Base-by-base conservation (phyloP, 139 green algal species). In the Yamagishiella unicocca region DNA sequence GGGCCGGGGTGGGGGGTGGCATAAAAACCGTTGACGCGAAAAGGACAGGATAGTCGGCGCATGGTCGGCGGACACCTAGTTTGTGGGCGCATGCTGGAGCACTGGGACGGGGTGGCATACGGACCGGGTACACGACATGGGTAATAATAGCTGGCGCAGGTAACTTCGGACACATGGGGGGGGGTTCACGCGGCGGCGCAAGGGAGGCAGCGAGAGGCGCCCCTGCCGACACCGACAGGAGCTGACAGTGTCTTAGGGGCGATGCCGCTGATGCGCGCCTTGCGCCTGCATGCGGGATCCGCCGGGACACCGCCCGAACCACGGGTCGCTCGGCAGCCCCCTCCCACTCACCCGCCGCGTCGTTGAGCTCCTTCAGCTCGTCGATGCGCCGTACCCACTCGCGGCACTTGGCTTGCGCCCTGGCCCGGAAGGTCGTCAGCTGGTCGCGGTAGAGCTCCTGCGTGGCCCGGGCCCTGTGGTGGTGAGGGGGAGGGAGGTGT, bases 341-440 rank as follows among this genome's bases (percentile, higher is more conserved):
- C 25, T 17, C 42, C 22, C 40, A 4, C 74, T 37, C 37, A 88
- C 83, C 71, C 35, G 58, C 82, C 2, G 82, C 73, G 22, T 58
- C 46, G 43, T 89, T 91, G 27, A 79, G 40, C 19, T 67, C 25
- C 24, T 85, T 76, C 31, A 91, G 72, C 40, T 91, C 74, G 66
- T 71, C 29, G 1, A 83, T 43, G 19, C 61, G 35, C 35, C 35
- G 35, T 25, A 37, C 76, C 76, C 50, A 71, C 35, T 53, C 35
- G 12, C 22, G 22, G 53, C 53, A 71, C 53, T 54, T 37, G 35
- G 53, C 33, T 35, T 66, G 33, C 33, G 61, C 76, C 35, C 31
- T 35, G 9, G 35, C 35, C 0, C 76, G 76, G 76, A 83, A 83
- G 35, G 53, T n/a, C 53, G 37, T 45, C 35, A 83, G 76, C 53